phyloP scores from a whole-genome alignment of 1,284 basidiomycete genomes.

The Apiotrichum laibachii region DNA sequence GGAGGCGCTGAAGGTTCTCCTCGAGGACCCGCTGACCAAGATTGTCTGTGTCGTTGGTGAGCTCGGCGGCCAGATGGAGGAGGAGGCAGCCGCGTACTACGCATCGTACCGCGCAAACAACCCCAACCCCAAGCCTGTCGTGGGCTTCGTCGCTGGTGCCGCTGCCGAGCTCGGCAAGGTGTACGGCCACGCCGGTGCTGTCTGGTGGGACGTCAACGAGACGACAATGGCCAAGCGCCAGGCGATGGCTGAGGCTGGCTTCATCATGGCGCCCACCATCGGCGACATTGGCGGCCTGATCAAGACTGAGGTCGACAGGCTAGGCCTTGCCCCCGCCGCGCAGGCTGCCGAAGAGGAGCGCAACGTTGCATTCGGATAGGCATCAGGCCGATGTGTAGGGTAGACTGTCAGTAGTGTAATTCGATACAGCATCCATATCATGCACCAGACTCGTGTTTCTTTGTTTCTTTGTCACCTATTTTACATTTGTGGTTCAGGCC shows the following conservation, averaged over 20 bases:
- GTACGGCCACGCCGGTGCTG: constrained; percentile 76
- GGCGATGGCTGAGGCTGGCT: constrained; percentile 14
- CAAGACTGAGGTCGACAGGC: constrained; percentile 15
- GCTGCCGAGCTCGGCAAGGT: constrained; percentile 90
- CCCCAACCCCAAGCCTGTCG: constrained; percentile 74
- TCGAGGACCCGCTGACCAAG: constrained; percentile 76
- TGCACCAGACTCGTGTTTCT: not conserved
- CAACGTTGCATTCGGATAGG: not conserved
- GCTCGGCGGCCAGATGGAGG: constrained; percentile 88
- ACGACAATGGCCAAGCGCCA: constrained; percentile 19
- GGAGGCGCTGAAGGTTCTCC: constrained; percentile 88
- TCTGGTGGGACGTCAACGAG: constrained; percentile 28
- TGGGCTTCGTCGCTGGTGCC: constrained; percentile 90
- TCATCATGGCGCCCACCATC: constrained; percentile 22
- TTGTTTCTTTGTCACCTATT: no score
- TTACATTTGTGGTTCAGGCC: no score
- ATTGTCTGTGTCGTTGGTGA: constrained; percentile 94
- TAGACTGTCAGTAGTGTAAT: not conserved
- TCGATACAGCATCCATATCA: not conserved
- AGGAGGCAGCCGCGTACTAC: constrained; percentile 94
- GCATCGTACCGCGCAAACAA: constrained; percentile 68
- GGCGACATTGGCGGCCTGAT: constrained; percentile 22
- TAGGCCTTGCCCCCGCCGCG: not conserved
- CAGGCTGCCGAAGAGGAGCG: not conserved
- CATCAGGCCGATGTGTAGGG: not conserved